phyloP scores from a whole-genome alignment of 331 rosid genomes.

The Phaseolus coccineus region DNA sequence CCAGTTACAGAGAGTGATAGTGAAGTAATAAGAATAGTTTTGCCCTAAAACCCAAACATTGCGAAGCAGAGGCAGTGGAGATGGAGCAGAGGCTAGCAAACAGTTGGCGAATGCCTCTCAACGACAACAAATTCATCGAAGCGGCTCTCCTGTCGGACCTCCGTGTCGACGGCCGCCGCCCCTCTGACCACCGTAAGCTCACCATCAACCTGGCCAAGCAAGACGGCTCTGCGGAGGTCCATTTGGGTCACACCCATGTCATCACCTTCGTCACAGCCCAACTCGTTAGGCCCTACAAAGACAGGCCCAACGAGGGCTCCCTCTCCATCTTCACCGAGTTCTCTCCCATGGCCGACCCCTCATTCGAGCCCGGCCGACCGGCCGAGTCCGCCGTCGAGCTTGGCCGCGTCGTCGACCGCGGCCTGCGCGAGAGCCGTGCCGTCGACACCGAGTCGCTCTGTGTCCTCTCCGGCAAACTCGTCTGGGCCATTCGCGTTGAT shows the following conservation, averaged over 20 bases:
- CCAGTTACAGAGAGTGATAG: too few species aligned
- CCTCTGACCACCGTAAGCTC: slow-evolving; percentile 77
- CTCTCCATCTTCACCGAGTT: slow-evolving; percentile 84
- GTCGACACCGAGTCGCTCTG: slow-evolving; percentile 87
- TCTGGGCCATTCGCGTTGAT: slow-evolving; percentile 86
- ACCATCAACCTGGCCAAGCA: slow-evolving; percentile 67
- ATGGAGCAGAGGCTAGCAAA: slow-evolving; percentile 84
- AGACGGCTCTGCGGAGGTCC: slow-evolving; percentile 82
- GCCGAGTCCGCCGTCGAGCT: slow-evolving; percentile 77
- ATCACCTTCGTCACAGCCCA: slow-evolving; percentile 73
- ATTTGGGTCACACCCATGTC: slow-evolving; percentile 75
- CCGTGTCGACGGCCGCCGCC: slow-evolving; percentile 85
- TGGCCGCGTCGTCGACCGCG: slow-evolving; percentile 79
- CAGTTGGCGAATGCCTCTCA: slow-evolving; percentile 59
- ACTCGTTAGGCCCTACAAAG: slow-evolving; percentile 74
- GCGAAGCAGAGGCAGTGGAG: background rate
- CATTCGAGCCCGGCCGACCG: slow-evolving; percentile 86
- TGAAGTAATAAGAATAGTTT: too few species aligned
- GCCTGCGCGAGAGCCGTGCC: slow-evolving; percentile 88
- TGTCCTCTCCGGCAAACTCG: slow-evolving; percentile 74
- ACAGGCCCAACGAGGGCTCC: slow-evolving; percentile 82
- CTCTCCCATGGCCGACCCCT: slow-evolving; percentile 95
- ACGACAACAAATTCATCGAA: slow-evolving; percentile 77
- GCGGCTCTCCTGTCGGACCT: slow-evolving; percentile 65
- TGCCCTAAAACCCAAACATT: background rate